A percentile compares a stretch with the other conserved stretches of the same genome.
phyloP scores from a whole-genome alignment of 805 yeast species.

The Sporopachydermia lactativora region DNA sequence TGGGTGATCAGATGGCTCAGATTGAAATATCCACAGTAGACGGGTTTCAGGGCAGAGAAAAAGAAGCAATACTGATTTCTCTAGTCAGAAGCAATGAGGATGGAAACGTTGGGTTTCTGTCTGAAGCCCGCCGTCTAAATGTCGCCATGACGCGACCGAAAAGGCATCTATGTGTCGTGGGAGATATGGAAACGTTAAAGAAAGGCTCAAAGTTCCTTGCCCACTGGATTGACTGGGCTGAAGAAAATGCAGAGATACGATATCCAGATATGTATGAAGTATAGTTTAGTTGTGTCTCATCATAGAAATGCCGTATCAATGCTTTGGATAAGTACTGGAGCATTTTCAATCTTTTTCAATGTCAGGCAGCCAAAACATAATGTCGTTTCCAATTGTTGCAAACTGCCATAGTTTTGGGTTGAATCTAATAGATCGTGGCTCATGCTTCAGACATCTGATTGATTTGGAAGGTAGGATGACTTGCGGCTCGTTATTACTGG shows the following conservation, averaged over 20 bases:
- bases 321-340: neutral
- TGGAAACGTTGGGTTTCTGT: constrained; percentile 66
- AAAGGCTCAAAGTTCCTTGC: constrained; percentile 32
- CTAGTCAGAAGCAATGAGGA: constrained; percentile 69
- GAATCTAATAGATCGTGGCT: constrained; percentile 38
- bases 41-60: constrained; percentile 95
- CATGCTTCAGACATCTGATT: constrained; percentile 15
- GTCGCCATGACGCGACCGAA: constrained; percentile 91
- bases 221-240: constrained; percentile 60
- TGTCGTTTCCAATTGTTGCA: constrained; percentile 49
- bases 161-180: constrained; percentile 72
- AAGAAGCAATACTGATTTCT: constrained; percentile 68
- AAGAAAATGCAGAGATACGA: constrained; percentile 47
- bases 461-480: constrained; percentile 2
- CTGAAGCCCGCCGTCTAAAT: constrained; percentile 67
- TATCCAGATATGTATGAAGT: constrained; percentile 37
- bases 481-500: neutral
- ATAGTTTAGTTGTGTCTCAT: neutral
- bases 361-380: constrained; percentile 30
- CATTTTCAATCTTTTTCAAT: neutral
- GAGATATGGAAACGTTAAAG: constrained; percentile 64
- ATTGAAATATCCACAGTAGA: constrained; percentile 85
- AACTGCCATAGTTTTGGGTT: constrained; percentile 47
- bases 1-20: constrained; percentile 18
- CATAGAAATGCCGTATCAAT: neutral